Base-by-base conservation (phyloP, 257 asterid species). In the Gentiana macrophylla region DNA sequence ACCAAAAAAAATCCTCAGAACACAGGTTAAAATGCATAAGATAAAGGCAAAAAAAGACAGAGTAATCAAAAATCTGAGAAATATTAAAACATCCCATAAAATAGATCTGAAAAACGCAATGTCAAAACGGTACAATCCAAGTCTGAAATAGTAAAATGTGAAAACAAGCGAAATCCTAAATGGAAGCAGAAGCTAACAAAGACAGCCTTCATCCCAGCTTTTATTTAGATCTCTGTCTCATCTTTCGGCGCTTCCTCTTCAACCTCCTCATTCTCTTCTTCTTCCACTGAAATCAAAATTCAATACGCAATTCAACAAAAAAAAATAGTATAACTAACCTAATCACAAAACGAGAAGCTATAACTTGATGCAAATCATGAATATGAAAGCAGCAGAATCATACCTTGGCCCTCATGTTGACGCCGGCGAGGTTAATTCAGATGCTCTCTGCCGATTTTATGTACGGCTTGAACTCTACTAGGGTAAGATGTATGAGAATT, bases 241-340 rank as follows among this genome's bases (percentile, higher is more conserved):
- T 55, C 60, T 55, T 55, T 55, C 60, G 60, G 60, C 60, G 60
- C 60, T 55, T 55, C 60, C 60, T 55, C 60, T 55, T 55, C 60
- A 55, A 55, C 60, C 60, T 36, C 33, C 60, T 55, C 60, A 55
- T 37, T 37, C 60, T 55, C 60, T 55, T 55, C 60, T 55, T 55
- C 60, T 55, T 55, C 60, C 60, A 55, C 60, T 37, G 60, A 33
- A 55, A 3, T 54, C 36, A 38, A 55, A 55, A 43, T 37, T 55
- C 60, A 13, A 55, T 4, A 15, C 33, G 38, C 46, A 10, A 4
- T 10, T 7, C 2, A 41, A 41, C 6, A 5, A 7, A 41, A 41
- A n/a, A 41, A 7, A 41, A 7, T 41, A 10, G 46, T 41, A 2
- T 61, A 44, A 51, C 24, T 24, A 7, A 44, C 13, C n/a, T 50